Evolutionary conservation across 164 flowering plant genomes (phyloP), one percentile per base, ranked within the genome.

Genomic region (Aristolochia contorta): DNA sequence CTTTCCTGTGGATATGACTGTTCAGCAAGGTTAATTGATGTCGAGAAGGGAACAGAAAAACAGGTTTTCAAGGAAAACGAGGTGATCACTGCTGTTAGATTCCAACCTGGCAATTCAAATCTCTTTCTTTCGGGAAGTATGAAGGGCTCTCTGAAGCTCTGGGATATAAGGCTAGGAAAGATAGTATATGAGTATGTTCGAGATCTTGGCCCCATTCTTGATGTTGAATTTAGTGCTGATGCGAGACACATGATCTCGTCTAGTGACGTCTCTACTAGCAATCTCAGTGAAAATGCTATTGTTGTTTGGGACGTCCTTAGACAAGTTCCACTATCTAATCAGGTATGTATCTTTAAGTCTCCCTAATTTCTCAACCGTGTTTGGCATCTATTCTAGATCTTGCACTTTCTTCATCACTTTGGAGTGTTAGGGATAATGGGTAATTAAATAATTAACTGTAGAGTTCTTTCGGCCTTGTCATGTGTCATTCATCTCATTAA

Each of bases 1-100:
- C 90, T 89, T 67, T 86, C 97, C 62, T 94, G 96, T 76, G 97
- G 99, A 60, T 91, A 83, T 74, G 99, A 89, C 58, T 79, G 84
- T 71, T 60, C 84, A 30, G 78, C 90, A 24, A 87, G 85, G 70
- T 69, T 87, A 58, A 46, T 84, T 69, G 96, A 94, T 74, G 79
- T 91, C 58, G 95, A 86, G 72, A 86, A 82, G 65, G 96, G 96
- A 19, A 68, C 67, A 59, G 83, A 86, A 70, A 77, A 67, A 33
- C 82, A 78, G 65, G 22, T 62, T 48, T 86, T 88, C 64, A 75
- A 69, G 64, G 99, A 94, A 62, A 82, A 88, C 69, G 93, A 86
- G 67, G 77, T 73, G 32, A 78, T 94, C 53, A 81, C 81, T 25
- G 92, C 83, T 19, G 66, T 81, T 32, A 90, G 85, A 63, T 90